A percentile compares a stretch with the other conserved stretches of the same genome.
Conservation (phyloP, 2,329 filamentous ascomycete genomes). For the Rhynchosporium secalis region DNA sequence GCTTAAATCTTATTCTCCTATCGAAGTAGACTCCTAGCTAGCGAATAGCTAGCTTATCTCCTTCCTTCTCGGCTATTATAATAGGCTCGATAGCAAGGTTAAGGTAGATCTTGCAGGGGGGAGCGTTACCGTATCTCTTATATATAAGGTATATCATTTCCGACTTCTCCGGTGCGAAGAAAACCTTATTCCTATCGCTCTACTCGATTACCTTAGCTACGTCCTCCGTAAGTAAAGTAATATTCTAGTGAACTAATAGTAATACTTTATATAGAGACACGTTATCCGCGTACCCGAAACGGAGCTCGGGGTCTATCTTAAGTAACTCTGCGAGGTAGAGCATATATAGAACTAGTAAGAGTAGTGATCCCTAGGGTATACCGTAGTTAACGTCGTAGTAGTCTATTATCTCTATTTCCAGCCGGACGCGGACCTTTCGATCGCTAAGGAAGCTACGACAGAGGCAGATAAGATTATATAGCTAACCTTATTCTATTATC, state of each 20-base stretch:
- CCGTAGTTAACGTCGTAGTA: too few relatives aligned
- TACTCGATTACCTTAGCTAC: neutral
- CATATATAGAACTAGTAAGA: neutral
- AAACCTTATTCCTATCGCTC: neutral
- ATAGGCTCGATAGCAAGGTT: too few relatives aligned
- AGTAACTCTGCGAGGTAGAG: neutral
- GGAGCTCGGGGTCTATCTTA: neutral
- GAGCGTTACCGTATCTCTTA: neutral
- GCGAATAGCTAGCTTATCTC: too few relatives aligned
- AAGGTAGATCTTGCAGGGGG: neutral
- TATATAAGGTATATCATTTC: neutral
- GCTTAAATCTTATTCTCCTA: too few relatives aligned
- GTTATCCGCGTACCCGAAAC: neutral
- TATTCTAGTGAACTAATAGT: neutral
- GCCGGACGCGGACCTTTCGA: too few relatives aligned
- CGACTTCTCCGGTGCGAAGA: neutral
- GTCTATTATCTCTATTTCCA: too few relatives aligned
- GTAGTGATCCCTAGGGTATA: too few relatives aligned
- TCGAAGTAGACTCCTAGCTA: too few relatives aligned
- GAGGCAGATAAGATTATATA: too few relatives aligned
- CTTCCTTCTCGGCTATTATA: too few relatives aligned
- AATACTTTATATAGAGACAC: neutral
- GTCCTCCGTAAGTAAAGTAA: neutral
- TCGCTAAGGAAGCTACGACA: too few relatives aligned
- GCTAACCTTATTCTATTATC: too few relatives aligned